Conservation (phyloP, 2,329 filamentous ascomycete species). For the Cordyceps pruinosa region DNA sequence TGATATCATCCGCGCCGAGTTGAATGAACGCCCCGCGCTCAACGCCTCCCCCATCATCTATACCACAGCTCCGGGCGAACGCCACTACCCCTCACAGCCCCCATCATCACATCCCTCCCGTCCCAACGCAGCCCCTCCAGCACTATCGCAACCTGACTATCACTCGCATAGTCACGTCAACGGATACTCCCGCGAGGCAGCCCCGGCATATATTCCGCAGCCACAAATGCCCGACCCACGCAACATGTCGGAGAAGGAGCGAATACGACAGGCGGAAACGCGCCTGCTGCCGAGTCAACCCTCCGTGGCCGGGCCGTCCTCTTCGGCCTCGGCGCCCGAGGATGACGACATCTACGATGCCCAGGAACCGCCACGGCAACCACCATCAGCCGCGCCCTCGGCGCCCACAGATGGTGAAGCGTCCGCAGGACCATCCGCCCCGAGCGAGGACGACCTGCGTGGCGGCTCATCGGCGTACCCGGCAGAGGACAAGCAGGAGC, state of each 20-base stretch:
- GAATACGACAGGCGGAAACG: slow-evolving; percentile 68
- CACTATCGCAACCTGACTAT: slow-evolving; percentile 4
- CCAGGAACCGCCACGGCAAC: slow-evolving; percentile 30
- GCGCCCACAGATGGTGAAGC: slow-evolving; percentile 15
- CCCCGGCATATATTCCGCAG: slow-evolving; percentile 49
- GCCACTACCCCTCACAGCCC: slow-evolving; percentile 7
- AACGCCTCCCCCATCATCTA: slow-evolving; percentile 20
- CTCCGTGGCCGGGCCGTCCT: slow-evolving; percentile 32
- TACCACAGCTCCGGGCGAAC: slow-evolving; percentile 31
- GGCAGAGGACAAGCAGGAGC: slow-evolving; percentile 71
- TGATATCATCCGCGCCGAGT: slow-evolving; percentile 21
- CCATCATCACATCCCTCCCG: slow-evolving; percentile 13
- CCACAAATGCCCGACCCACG: slow-evolving; percentile 55
- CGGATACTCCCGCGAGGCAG: slow-evolving; percentile 17
- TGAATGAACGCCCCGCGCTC: slow-evolving; percentile 15
- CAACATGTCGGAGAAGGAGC: slow-evolving; percentile 72
- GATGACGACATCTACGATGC: slow-evolving; percentile 48
- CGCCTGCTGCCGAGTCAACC: slow-evolving; percentile 76
- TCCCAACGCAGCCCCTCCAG: slow-evolving; percentile 14
- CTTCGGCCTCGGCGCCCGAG: slow-evolving; percentile 19
- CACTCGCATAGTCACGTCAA: slow-evolving; percentile 14
- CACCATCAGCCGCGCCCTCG: slow-evolving; percentile 14
- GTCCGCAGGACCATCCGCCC: slow-evolving; percentile 35
- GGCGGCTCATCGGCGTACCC: slow-evolving; percentile 18
- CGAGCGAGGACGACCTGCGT: slow-evolving; percentile 39